Percentiles rank a stretch among this genome's conserved stretches.
Evolutionary conservation across 768 basidiomycete species (phyloP).

Genomic region (Agaricus subrufescens): DNA sequence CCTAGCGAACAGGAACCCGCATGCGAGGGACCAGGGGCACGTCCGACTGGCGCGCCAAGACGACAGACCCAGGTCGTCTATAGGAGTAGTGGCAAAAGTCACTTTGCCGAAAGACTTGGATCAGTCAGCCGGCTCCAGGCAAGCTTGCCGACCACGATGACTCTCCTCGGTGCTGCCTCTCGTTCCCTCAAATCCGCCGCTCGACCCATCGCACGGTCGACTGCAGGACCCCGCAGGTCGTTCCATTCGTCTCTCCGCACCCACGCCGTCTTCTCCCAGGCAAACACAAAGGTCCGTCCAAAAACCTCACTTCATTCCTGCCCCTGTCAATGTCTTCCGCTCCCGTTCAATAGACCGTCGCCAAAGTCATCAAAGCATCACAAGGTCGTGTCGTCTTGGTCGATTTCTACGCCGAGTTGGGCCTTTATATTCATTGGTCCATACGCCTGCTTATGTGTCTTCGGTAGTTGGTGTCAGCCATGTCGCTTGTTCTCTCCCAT

Average conservation of each 20-base stretch:
- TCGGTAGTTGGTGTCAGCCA: constrained; percentile 70
- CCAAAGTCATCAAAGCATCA: constrained; percentile 26
- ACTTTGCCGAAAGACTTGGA: no score
- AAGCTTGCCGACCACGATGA: background rate
- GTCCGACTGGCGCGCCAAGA: no score
- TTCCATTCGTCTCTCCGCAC: constrained; percentile 41
- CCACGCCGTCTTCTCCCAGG: constrained; percentile 39
- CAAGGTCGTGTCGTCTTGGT: constrained; percentile 59
- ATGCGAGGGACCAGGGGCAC: no score
- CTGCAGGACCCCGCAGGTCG: constrained; percentile 10
- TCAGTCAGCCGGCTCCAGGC: no score
- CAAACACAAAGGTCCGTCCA: constrained; percentile 37
- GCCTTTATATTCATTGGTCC: constrained; percentile 4
- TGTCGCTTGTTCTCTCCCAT: constrained; percentile 72
- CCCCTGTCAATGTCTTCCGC: background rate
- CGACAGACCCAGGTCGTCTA: no score
- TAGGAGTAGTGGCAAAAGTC: no score
- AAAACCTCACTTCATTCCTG: background rate
- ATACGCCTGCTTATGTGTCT: background rate
- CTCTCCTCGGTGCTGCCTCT: background rate
- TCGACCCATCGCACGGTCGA: background rate
- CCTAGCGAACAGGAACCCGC: no score
- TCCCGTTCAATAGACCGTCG: constrained; percentile 29
- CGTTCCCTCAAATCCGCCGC: background rate
- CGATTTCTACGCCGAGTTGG: constrained; percentile 78